Evolutionary conservation across 2,329 filamentous ascomycete species (phyloP).

Genomic region (Pseudogymnoascus sp.): DNA sequence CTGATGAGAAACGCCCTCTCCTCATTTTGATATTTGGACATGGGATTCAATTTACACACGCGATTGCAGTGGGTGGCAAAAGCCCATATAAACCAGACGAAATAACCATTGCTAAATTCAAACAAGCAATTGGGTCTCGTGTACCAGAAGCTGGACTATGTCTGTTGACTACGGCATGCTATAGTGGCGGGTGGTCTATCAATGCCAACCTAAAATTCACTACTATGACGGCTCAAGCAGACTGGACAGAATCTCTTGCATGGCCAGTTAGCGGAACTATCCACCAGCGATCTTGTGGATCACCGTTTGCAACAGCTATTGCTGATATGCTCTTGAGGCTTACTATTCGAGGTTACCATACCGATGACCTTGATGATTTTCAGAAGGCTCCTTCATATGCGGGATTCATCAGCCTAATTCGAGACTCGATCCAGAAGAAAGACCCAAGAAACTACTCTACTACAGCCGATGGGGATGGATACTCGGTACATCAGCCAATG

Average conservation of each 20-base stretch:
- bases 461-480: no score
- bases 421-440: background rate
- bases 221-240: background rate
- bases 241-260: background rate
- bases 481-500: background rate
- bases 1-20: no score
- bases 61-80: no score
- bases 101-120: background rate
- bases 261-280: background rate
- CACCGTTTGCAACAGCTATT: background rate
- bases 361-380: background rate
- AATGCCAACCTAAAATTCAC: background rate
- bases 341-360: background rate
- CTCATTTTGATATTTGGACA: no score
- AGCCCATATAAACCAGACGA: no score
- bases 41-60: no score
- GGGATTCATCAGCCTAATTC: background rate
- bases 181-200: background rate
- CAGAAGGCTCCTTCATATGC: background rate
- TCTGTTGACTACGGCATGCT: background rate
- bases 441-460: no score
- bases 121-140: background rate
- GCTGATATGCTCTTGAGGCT: background rate
- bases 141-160: background rate
- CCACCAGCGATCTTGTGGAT: background rate